A percentile compares a stretch with the other conserved stretches of the same genome.
These are phyloP conservation scores for Camelina laxa DNA, from an alignment of 345 rosid species.

Conservation along the genomic window DNA sequence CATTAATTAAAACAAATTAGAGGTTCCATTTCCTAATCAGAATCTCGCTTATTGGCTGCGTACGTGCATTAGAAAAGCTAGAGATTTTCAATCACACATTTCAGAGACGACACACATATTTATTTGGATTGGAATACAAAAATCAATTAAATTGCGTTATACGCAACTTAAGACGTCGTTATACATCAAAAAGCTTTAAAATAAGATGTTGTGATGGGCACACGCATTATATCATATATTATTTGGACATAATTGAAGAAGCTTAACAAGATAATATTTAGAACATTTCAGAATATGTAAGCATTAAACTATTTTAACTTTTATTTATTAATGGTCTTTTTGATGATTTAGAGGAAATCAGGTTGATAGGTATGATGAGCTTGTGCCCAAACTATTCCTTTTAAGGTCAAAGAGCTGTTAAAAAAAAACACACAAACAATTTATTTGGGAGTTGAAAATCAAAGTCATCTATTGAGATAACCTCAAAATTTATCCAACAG, in stretches of 20 bases:
- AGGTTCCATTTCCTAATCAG: background rate
- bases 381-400: background rate
- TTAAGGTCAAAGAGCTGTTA: background rate
- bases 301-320: background rate
- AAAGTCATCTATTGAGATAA: slow-evolving; percentile 1
- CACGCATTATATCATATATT: no score
- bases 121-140: background rate
- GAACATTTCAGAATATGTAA: background rate
- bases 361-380: background rate
- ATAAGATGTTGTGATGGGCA: background rate
- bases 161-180: background rate
- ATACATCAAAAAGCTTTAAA: background rate
- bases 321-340: background rate
- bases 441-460: slow-evolving; percentile 11
- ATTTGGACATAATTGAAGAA: background rate
- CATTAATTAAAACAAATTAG: background rate
- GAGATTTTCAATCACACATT: background rate
- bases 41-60: background rate
- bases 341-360: background rate
- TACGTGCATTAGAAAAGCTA: background rate
- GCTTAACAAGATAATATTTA: background rate
- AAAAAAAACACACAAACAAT: background rate
- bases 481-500: background rate
- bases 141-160: background rate
- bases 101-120: no score